Evolutionary conservation across 2,329 filamentous ascomycete genomes (phyloP), one percentile per base, ranked within the genome.

Genomic region (Cladophialophora yegresii): DNA sequence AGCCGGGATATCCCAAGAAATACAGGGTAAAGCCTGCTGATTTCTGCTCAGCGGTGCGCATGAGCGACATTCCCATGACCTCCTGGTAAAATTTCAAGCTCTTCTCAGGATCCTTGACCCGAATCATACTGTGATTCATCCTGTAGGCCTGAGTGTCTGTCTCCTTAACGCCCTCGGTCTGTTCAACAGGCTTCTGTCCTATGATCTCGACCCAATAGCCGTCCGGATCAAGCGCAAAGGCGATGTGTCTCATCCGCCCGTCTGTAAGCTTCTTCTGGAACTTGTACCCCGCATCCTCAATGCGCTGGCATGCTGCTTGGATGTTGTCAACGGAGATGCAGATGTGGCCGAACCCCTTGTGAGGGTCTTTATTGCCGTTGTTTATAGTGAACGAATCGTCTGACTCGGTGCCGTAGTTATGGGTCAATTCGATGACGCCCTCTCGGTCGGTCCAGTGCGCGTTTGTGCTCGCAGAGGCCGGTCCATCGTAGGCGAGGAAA

Each of bases 211-310:
- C 79, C 82, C 91, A 93, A 77, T 93, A 93, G 40, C 87, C 89
- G 76, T 96, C 91, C 0, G 92, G 92, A 71, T 96, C 92, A 61
- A 96, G 85, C 1, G 84, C 93, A 75, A 98, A 98, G 0, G 93
- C 95, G 73, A 98, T 96, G 73, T 90, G 79, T 73, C 84, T 85
- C 91, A 96, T 96, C 63, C 89, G 85, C 2, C 95, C 95, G 70
- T 98, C 93, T 0, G 87, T 87, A 63, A 98, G 82, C 79, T 91
- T 96, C 86, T 98, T 98, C 83, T 98, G 92, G 79, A 98, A 99
- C 68, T 85, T 85, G 80, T 96, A 96, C 0, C 93, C 93, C 6
- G 90, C 92, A 74, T 93, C 90, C 77, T 96, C 92, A 66, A 99
- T 84, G 63, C 93, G 85, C 81, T 92, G 82, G 81, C 95, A 98